These are phyloP conservation scores for Rhododendron henanense DNA, from an alignment of 148 eudicot species.

Conservation along the genomic window DNA sequence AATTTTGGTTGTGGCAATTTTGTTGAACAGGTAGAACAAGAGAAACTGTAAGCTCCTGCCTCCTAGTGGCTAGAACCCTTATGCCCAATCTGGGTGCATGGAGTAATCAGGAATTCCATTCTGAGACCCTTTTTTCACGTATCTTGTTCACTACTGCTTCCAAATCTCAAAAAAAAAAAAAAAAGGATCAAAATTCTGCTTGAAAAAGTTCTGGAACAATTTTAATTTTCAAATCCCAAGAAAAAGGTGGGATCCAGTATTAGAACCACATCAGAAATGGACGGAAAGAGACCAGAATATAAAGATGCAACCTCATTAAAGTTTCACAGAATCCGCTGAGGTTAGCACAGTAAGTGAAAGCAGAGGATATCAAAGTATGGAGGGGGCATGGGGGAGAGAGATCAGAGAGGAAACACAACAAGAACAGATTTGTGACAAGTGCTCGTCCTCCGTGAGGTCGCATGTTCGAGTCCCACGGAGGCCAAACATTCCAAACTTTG, in stretches of 20 bases:
- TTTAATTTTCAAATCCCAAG: slow-evolving; percentile 14
- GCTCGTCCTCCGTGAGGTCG: neutral
- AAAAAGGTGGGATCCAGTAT: neutral
- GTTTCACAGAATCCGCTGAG: neutral
- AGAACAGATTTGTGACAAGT: neutral
- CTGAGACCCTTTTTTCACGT: neutral
- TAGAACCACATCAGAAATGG: neutral
- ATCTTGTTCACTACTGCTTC: neutral
- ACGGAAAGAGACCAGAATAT: neutral
- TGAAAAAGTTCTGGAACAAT: neutral
- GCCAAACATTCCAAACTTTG: no score
- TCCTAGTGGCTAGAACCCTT: neutral
- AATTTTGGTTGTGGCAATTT: neutral
- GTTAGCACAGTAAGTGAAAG: neutral
- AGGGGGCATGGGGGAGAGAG: neutral
- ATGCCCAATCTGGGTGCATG: neutral
- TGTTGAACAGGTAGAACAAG: slow-evolving; percentile 4
- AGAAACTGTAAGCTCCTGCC: neutral
- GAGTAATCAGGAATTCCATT: neutral
- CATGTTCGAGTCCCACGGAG: neutral
- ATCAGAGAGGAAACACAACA: neutral
- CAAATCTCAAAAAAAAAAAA: neutral
- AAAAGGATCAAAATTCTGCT: neutral
- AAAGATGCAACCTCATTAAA: neutral
- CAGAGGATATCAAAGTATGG: neutral